Evolutionary conservation across 805 yeast genomes (phyloP).

Genomic region (Sugiyamaella boreocaroliniensis): DNA sequence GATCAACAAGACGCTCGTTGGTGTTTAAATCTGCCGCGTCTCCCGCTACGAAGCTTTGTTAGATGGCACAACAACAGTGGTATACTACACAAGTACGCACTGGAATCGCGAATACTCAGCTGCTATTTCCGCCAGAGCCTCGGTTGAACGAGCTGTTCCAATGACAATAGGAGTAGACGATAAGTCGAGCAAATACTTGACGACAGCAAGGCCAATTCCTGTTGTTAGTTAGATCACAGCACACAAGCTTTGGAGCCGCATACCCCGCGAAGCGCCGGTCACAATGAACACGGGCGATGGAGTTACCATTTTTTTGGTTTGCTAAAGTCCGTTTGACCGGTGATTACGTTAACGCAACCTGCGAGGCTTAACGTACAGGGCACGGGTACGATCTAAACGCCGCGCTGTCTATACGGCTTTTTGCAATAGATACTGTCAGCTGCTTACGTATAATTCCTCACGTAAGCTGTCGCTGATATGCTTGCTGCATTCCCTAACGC

Average conservation of each 20-base stretch:
- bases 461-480: no score
- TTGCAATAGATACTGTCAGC: no score
- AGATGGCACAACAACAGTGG: no score
- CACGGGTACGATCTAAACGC: no score
- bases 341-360: no score
- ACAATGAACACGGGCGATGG: slow-evolving; percentile 24
- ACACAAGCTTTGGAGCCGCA: background rate
- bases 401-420: no score
- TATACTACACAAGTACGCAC: slow-evolving; percentile 5
- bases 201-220: slow-evolving; percentile 81
- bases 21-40: slow-evolving; percentile 43
- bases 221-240: background rate
- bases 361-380: no score
- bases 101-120: slow-evolving; percentile 29
- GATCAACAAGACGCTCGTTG: slow-evolving; percentile 33
- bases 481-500: no score
- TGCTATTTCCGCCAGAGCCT: slow-evolving; percentile 39
- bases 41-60: slow-evolving; percentile 36
- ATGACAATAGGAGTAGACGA: slow-evolving; percentile 39
- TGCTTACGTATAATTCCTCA: no score
- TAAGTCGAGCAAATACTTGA: slow-evolving; percentile 41
- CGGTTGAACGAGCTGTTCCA: slow-evolving; percentile 65
- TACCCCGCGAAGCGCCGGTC: slow-evolving; percentile 35
- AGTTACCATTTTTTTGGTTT: no score
- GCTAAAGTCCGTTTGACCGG: no score